Evolutionary conservation across 305 asterid species (phyloP), one percentile per base, ranked within the genome.

Genomic region (Fraxinus floribunda): DNA sequence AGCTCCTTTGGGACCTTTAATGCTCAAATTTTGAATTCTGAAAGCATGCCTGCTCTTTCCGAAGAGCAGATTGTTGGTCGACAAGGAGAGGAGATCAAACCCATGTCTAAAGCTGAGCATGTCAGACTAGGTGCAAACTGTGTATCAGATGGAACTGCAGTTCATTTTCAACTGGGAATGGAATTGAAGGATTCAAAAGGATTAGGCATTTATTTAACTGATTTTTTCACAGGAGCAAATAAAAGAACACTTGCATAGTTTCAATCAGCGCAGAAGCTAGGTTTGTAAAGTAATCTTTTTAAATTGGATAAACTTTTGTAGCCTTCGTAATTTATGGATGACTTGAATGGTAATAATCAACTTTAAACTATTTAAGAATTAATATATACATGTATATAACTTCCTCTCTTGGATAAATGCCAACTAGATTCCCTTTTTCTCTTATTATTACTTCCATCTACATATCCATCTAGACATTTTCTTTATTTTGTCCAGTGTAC

Each of bases 151-250:
- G 85, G 80, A 46, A 64, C 80, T 77, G 78, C 82, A 64, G 77
- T 76, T 77, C 81, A 82, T 84, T 30, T 75, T 85, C 84, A 79
- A 22, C 49, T 60, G 24, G 76, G 77, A 87, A 79, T 80, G 22
- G 78, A 77, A 75, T 83, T 52, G 52, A 87, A 88, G 72, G 89
- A 85, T 74, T 66, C 83, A 75, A 86, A 84, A 83, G 87, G 76
- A 70, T 81, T 87, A 34, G 87, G 92, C 38, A 91, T 91, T 83
- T 88, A 97, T 62, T 84, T 90, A 84, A 81, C 80, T 62, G 98
- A 93, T 89, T 89, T 86, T 82, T 91, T 93, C 88, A 79, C 88
- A 30, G 88, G 87, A 89, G 82, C 92, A 92, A 86, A 87, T 93
- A 62, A 88, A 87, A 85, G 88, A 81, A 82, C 97, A 92, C 80